Base-by-base conservation (phyloP, 306 rosid species). In the Prunus padus region DNA sequence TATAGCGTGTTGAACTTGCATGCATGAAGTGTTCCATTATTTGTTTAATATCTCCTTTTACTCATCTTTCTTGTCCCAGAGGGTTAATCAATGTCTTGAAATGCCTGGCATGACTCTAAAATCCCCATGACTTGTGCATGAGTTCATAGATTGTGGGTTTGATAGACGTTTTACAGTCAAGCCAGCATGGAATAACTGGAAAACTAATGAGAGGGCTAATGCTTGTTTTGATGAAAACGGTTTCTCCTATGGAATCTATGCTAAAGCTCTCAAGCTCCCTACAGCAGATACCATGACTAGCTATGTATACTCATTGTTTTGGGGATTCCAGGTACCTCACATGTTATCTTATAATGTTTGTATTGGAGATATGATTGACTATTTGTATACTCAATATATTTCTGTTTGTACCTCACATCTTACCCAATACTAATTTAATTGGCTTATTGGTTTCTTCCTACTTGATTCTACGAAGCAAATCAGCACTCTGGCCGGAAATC, bases 1-100 rank as follows among this genome's bases (percentile, higher is more conserved):
- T 26, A 26, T 26, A 26, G 28, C 28, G 28, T 26, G 28, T 26
- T 26, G 28, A 26, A 1, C 42, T 25, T 25, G 20, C 33, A 28
- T 28, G 19, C 33, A 28, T 61, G 20, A 61, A 28, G 42, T 26
- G 66, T 6, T 45, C 11, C 37, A 1, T 44, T 45, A 45, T 67
- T 23, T 14, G n/a, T 44, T 67, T 45, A 16, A 23, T 45, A 4
- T 1, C 19, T 12, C 40, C 11, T 25, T 45, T 55, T 55, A 69
- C 45, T 71, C 75, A 45, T 72, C 19, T 81, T 78, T 69, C 70
- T 77, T 70, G 45, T 75, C 50, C 33, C 75, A 93, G 97, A 85
- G 98, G 83, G 92, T 93, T 70, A 93, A 85, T 68, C 92, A 89
- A 86, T 90, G 98, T 79, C 83, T 93, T 77, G 92, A 81, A 57